Evolutionary conservation across 495 filamentous ascomycete genomes (phyloP).

Genomic region (Aspergillus saccharolyticus): DNA sequence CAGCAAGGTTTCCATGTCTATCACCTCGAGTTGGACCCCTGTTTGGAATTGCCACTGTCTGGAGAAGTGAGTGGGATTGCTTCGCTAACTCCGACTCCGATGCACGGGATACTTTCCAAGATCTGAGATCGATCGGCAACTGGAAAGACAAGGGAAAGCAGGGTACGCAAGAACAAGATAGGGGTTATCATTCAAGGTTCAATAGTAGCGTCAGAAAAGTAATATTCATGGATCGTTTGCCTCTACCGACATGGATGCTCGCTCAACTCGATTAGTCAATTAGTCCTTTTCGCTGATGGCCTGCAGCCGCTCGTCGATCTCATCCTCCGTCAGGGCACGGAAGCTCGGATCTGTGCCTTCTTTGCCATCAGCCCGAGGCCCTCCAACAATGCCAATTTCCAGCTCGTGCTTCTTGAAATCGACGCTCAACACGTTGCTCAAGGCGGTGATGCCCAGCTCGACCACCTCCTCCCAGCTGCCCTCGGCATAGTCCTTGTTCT

Average conservation of each 20-base stretch:
- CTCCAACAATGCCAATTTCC: conserved; percentile 94
- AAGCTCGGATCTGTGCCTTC: conserved; percentile 74
- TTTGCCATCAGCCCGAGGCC: conserved; percentile 69
- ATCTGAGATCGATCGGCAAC: conserved; percentile 6
- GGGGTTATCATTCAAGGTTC: conserved; percentile 5
- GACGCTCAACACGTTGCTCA: conserved; percentile 94
- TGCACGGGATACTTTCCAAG: conserved; percentile 11
- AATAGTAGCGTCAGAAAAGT: conserved; percentile 4
- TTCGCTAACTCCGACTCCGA: not conserved
- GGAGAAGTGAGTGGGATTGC: not conserved
- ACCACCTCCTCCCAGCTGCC: conserved; percentile 97
- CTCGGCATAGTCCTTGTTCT: conserved; percentile 94
- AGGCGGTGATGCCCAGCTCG: conserved; percentile 86
- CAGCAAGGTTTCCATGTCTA: not conserved
- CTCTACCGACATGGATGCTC: conserved; percentile 17
- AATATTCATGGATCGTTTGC: conserved; percentile 20
- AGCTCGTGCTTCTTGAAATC: conserved; percentile 99
- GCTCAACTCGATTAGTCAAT: conserved; percentile 52
- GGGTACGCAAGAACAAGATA: not conserved
- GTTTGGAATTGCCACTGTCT: conserved; percentile 15
- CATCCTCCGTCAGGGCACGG: conserved; percentile 87
- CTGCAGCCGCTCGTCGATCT: conserved; percentile 97
- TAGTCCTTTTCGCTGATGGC: conserved; percentile 98
- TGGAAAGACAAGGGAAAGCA: conserved; percentile 10
- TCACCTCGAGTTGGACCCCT: conserved; percentile 5